These are phyloP conservation scores for Flammula alnicola DNA, from an alignment of 1,284 basidiomycete species.

Conservation along the genomic window DNA sequence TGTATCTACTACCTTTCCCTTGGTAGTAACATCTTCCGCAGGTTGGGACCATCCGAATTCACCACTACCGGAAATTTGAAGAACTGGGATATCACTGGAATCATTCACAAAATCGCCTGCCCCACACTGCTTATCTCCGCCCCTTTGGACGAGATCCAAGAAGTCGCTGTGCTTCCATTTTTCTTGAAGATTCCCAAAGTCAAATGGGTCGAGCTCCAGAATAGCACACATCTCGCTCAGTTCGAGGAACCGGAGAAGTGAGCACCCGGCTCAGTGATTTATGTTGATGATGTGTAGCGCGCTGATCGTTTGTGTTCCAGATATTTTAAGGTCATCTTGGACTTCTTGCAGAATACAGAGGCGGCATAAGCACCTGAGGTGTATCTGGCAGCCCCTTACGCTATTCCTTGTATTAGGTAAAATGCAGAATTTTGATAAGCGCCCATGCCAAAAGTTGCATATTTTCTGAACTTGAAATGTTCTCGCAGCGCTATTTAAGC, in stretches of 20 bases:
- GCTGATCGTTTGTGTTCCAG: background rate
- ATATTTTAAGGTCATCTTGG: conserved; percentile 15
- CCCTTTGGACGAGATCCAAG: conserved; percentile 22
- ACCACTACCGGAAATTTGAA: conserved; percentile 22
- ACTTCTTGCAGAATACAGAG: conserved; percentile 11
- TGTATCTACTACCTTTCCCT: background rate
- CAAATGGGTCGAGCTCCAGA: conserved; percentile 23
- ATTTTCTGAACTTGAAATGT: too few relatives aligned
- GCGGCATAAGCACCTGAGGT: too few relatives aligned
- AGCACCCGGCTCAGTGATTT: background rate
- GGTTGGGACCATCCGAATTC: conserved; percentile 26
- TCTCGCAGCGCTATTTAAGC: too few relatives aligned
- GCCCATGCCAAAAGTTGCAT: too few relatives aligned
- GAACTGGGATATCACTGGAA: conserved; percentile 23
- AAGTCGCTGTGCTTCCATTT: conserved; percentile 24
- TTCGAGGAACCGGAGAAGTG: conserved; percentile 24
- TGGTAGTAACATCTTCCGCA: background rate
- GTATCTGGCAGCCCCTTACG: too few relatives aligned
- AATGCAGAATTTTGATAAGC: too few relatives aligned
- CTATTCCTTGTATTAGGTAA: too few relatives aligned
- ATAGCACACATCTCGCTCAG: conserved; percentile 19
- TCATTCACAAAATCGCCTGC: conserved; percentile 20
- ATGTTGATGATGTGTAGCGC: background rate
- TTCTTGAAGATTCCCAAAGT: conserved; percentile 24
- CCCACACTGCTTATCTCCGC: conserved; percentile 26